Percentiles rank a stretch among this genome's conserved stretches.
These are phyloP conservation scores for Scedosporium minutisporum DNA, from an alignment of 2,329 filamentous ascomycete species.

Conservation along the genomic window DNA sequence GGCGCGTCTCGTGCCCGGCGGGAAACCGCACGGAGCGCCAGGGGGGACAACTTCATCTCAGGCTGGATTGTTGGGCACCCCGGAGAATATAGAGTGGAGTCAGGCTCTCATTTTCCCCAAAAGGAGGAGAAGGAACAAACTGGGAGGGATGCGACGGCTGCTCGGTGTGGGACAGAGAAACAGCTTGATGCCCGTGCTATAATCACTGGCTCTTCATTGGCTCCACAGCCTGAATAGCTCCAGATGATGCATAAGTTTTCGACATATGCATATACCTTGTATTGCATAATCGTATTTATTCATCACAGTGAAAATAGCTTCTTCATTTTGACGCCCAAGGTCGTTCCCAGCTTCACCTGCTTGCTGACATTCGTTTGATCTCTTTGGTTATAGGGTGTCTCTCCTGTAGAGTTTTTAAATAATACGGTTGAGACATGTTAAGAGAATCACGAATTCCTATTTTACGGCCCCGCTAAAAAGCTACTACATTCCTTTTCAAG, in stretches of 20 bases:
- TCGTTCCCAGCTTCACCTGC: too few species aligned
- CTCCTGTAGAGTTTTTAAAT: background rate
- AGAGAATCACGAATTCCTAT: background rate
- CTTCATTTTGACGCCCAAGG: too few species aligned
- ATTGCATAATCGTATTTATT: background rate
- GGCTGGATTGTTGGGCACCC: background rate
- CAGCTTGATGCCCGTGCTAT: background rate
- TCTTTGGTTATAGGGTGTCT: background rate
- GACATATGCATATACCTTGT: slow-evolving; percentile 2
- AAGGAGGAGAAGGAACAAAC: background rate
- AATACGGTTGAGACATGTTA: too few species aligned
- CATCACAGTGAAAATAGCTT: too few species aligned
- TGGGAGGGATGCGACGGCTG: background rate
- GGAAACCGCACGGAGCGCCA: slow-evolving; percentile 2
- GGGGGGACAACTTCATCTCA: background rate
- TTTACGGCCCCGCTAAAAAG: background rate
- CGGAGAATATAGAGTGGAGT: background rate
- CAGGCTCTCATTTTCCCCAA: background rate
- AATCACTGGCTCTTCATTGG: slow-evolving; percentile 3
- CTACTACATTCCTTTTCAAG: background rate
- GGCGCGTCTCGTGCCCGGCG: background rate
- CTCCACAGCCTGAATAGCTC: background rate
- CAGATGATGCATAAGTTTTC: background rate
- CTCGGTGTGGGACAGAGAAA: background rate
- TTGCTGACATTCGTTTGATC: too few species aligned